Percentiles rank a stretch among this genome's conserved stretches.
Evolutionary conservation across 192 early-diverging fungal genomes (phyloP).

Genomic region (Jimgerdemannia flammicorona): DNA sequence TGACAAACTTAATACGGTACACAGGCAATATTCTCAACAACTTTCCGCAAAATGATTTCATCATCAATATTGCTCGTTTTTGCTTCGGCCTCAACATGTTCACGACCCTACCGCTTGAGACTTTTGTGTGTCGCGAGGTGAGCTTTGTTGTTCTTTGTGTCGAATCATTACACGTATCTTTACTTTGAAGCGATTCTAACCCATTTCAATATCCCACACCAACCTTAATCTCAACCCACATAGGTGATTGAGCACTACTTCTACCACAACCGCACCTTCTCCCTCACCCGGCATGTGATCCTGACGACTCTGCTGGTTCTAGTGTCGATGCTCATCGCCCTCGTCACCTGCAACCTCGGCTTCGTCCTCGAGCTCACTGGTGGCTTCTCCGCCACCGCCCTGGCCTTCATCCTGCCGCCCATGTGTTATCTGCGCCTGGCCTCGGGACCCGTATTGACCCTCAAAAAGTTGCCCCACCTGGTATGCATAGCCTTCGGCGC

Average conservation of each 20-base stretch:
- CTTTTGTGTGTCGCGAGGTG: conserved; percentile 86
- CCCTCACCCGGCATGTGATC: conserved; percentile 57
- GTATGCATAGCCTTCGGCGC: conserved; percentile 74
- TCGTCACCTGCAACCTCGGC: conserved; percentile 77
- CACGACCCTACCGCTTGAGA: conserved; percentile 86
- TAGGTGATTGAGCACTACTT: conserved; percentile 67
- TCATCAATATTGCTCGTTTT: conserved; percentile 85
- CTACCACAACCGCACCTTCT: conserved; percentile 45
- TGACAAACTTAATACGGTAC: background rate
- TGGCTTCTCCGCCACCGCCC: conserved; percentile 79
- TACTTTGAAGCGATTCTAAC: background rate
- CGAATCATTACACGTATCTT: conserved; percentile 12
- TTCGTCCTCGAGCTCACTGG: conserved; percentile 87
- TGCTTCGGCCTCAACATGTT: conserved; percentile 95
- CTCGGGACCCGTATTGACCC: conserved; percentile 48
- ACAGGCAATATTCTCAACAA: conserved; percentile 87
- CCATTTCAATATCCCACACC: background rate
- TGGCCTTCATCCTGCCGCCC: conserved; percentile 87
- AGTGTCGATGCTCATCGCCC: conserved; percentile 61
- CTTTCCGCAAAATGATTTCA: conserved; percentile 70
- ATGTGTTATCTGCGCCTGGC: conserved; percentile 75
- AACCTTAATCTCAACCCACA: no score
- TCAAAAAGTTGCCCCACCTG: conserved; percentile 62
- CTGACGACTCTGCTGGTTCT: conserved; percentile 67
- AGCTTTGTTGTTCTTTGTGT: background rate